Conservation (phyloP, 176 grass and related monocot species). For the Elymus sibiricus region DNA sequence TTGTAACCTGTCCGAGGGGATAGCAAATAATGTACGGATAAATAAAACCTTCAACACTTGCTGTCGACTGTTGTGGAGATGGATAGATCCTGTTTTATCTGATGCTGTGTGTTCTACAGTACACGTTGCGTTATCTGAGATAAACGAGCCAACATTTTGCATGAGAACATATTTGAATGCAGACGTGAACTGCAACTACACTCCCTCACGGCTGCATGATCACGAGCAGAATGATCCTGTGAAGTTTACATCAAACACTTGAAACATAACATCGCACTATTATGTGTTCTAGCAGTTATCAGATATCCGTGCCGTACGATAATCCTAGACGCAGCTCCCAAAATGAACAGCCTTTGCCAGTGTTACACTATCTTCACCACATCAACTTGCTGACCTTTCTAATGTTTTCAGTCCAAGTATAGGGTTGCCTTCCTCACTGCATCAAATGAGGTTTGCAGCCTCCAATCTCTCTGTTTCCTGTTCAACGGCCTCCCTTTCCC, state of each 20-base stretch:
- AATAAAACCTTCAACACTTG: slow-evolving; percentile 23
- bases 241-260: not conserved
- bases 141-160: not conserved
- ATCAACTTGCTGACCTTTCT: not conserved
- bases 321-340: not conserved
- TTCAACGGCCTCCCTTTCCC: slow-evolving; percentile 85
- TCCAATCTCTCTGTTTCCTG: slow-evolving; percentile 85
- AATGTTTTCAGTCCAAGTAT: slow-evolving; percentile 54
- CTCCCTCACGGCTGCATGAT: not conserved
- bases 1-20: not conserved
- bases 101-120: not conserved
- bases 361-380: not conserved
- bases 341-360: not conserved
- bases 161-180: not conserved
- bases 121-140: not conserved
- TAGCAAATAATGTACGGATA: not conserved
- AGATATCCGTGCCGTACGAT: not conserved
- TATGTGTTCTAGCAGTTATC: not conserved
- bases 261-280: not conserved
- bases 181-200: not conserved
- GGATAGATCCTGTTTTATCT: not conserved
- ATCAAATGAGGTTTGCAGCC: slow-evolving; percentile 63
- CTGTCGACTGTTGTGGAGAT: not conserved
- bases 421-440: slow-evolving; percentile 61
- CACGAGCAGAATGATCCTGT: not conserved